Conservation (phyloP, 192 early-diverging fungal species). For the Coemansia sp. region DNA sequence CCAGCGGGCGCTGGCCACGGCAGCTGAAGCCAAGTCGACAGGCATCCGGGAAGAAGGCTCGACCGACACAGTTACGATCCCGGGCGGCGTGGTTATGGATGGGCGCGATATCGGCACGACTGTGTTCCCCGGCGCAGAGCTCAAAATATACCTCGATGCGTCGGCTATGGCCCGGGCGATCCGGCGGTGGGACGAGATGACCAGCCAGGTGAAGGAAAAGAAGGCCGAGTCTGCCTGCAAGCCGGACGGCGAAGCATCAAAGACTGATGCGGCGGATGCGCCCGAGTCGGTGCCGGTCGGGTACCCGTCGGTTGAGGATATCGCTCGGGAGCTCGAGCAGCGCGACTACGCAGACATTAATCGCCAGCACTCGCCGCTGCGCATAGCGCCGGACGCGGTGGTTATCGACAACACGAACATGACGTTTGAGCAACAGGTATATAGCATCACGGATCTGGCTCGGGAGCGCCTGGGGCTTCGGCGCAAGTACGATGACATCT, state of each 20-base stretch:
- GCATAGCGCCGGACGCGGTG: conserved; percentile 67
- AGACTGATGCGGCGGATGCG: not conserved
- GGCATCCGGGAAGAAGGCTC: not conserved
- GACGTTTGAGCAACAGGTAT: conserved; percentile 67
- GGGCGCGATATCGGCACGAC: conserved; percentile 79
- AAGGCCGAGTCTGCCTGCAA: not conserved
- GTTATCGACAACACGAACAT: conserved; percentile 71
- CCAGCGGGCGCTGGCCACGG: conserved; percentile 55
- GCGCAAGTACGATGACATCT: conserved; percentile 34
- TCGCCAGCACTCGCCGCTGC: conserved; percentile 65
- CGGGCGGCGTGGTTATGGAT: conserved; percentile 75
- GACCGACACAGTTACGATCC: not conserved
- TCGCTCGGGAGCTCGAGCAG: conserved; percentile 61
- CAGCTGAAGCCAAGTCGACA: conserved; percentile 21
- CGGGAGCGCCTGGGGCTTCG: conserved; percentile 48
- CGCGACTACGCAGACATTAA: conserved; percentile 69
- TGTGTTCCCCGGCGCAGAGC: conserved; percentile 70
- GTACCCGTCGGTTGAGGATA: conserved; percentile 53
- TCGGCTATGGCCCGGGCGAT: conserved; percentile 63
- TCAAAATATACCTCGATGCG: conserved; percentile 76
- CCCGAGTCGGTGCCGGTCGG: not conserved
- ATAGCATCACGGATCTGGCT: conserved; percentile 57
- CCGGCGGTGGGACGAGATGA: conserved; percentile 64
- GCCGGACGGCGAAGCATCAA: not conserved
- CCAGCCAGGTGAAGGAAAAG: conserved; percentile 20